phyloP scores from a whole-genome alignment of 139 green algal genomes.

The Closterium sp. region DNA sequence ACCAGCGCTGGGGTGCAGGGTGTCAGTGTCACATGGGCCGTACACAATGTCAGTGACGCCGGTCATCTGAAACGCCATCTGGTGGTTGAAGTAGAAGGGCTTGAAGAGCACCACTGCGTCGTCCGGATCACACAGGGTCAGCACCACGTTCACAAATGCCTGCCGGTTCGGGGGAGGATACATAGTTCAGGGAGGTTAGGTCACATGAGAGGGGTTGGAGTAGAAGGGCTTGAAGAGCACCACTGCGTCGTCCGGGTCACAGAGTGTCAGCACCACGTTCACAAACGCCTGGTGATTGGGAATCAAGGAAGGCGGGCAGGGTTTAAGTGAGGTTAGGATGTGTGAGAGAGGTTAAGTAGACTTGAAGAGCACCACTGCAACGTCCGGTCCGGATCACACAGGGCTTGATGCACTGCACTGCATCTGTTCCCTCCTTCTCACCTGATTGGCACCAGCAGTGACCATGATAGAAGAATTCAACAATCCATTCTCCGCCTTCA shows the following conservation, averaged over 20 bases:
- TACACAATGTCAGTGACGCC: conserved; percentile 51
- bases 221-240: conserved; percentile 76
- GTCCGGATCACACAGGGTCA: conserved; percentile 70
- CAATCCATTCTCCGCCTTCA: conserved; percentile 67
- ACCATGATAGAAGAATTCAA: conserved; percentile 80
- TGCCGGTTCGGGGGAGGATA: not conserved
- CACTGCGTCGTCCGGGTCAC: conserved; percentile 66
- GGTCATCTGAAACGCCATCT: conserved; percentile 73
- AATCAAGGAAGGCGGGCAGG: too few species aligned
- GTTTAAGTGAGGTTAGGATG: too few species aligned
- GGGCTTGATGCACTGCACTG: too few species aligned
- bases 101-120: conserved; percentile 82
- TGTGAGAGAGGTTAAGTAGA: too few species aligned
- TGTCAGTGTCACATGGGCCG: conserved; percentile 49
- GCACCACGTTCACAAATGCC: conserved; percentile 80
- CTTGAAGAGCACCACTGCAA: too few species aligned
- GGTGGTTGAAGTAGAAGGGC: conserved; percentile 97
- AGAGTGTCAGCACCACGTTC: conserved; percentile 79
- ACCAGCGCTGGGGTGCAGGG: conserved; percentile 23
- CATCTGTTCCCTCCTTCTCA: too few species aligned
- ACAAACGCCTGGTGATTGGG: conserved; percentile 61
- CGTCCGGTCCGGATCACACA: too few species aligned
- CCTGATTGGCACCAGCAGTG: conserved; percentile 85
- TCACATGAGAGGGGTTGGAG: too few species aligned
- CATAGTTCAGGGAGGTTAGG: too few species aligned